Conservation (phyloP, 306 rosid species). For the Quercus alba region DNA sequence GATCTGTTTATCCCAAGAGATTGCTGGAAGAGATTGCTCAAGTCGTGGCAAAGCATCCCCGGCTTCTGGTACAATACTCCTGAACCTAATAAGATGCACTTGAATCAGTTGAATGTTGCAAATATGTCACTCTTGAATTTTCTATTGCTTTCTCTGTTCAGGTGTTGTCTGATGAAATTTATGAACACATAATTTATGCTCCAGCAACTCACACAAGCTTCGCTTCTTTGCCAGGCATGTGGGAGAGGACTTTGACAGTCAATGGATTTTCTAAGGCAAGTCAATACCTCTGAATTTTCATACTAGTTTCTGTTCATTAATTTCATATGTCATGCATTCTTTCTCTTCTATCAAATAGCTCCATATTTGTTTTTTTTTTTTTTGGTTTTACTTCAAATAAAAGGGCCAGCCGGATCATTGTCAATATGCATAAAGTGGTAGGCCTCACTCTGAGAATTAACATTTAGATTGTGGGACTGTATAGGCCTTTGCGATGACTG, state of each 20-base stretch:
- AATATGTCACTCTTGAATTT: slow-evolving; percentile 15
- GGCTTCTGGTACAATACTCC: slow-evolving; percentile 77
- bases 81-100: slow-evolving; percentile 2
- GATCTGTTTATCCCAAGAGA: slow-evolving; percentile 87
- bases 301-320: slow-evolving; percentile 6
- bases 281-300: not conserved
- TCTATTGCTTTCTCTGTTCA: slow-evolving; percentile 27
- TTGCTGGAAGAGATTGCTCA: slow-evolving; percentile 81
- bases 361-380: not conserved
- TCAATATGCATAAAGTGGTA: not conserved
- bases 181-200: slow-evolving; percentile 91
- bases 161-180: slow-evolving; percentile 91
- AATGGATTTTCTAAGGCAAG: slow-evolving; percentile 95
- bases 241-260: slow-evolving; percentile 89
- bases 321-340: not conserved
- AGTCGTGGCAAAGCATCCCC: slow-evolving; percentile 86
- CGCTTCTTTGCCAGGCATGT: slow-evolving; percentile 96
- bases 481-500: slow-evolving; percentile 98
- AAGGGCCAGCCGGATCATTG: too few relatives aligned
- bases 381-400: too few relatives aligned
- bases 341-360: slow-evolving; percentile 3
- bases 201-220: slow-evolving; percentile 96
- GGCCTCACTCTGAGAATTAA: slow-evolving; percentile 21
- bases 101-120: slow-evolving; percentile 5
- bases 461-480: slow-evolving; percentile 25